Evolutionary conservation across 345 rosid species (phyloP).

Genomic region (Geranium brycei): DNA sequence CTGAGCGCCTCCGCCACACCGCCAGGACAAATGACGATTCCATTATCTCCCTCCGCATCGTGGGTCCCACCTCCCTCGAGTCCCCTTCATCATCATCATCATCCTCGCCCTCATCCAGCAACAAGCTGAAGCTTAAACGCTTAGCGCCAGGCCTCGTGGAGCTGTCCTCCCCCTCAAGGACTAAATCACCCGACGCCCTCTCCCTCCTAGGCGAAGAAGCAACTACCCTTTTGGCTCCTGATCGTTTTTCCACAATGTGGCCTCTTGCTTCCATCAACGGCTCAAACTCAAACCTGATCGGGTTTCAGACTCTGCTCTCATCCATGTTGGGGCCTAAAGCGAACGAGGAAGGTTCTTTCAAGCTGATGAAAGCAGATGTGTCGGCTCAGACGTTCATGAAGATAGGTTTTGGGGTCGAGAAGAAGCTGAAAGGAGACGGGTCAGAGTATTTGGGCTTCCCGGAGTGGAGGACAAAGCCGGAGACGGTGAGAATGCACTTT

Average conservation of each 20-base stretch:
- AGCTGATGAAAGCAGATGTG: slow-evolving; percentile 61
- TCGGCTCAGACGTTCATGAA: slow-evolving; percentile 72
- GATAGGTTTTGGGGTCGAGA: slow-evolving; percentile 13
- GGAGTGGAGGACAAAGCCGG: too few relatives aligned
- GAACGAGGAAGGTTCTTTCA: slow-evolving; percentile 53
- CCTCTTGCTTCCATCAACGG: slow-evolving; percentile 16
- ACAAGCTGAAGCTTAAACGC: slow-evolving; percentile 78
- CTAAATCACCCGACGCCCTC: slow-evolving; percentile 12
- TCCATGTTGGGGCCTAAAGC: slow-evolving; percentile 79
- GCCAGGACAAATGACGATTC: slow-evolving; percentile 33
- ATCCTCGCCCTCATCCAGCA: slow-evolving; percentile 29
- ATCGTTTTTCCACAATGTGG: slow-evolving; percentile 11
- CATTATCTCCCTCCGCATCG: slow-evolving; percentile 74
- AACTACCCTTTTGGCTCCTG: slow-evolving; percentile 48
- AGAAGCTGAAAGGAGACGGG: slow-evolving; percentile 16
- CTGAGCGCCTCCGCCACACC: slow-evolving; percentile 63
- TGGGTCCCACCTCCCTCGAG: slow-evolving; percentile 68
- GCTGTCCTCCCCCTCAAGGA: slow-evolving; percentile 38
- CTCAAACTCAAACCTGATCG: slow-evolving; percentile 48
- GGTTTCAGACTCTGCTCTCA: slow-evolving; percentile 58
- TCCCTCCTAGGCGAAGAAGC: slow-evolving; percentile 20
- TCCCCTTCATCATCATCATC: slow-evolving; percentile 20
- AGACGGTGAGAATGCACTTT: too few relatives aligned
- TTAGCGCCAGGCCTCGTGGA: slow-evolving; percentile 88
- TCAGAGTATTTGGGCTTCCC: slow-evolving; percentile 1